Conservation (phyloP, 176 grass and related monocot genomes). For the Calamus simplicifolius region DNA sequence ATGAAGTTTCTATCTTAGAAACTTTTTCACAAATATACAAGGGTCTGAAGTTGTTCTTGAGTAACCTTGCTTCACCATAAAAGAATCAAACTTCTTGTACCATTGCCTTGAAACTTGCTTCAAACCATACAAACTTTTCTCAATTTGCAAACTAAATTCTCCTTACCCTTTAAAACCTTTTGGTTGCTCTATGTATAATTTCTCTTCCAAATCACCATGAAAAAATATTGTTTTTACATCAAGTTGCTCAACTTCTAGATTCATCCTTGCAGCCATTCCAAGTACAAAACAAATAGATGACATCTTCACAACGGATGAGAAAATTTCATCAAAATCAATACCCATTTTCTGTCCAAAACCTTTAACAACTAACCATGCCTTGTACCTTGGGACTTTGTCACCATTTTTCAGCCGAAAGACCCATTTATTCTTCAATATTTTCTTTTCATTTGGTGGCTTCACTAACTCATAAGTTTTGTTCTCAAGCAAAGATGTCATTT, state of each 20-base stretch:
- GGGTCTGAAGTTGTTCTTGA: no score
- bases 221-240: constrained; percentile 17
- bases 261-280: neutral
- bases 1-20: no score
- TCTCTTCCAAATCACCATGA: constrained; percentile 4
- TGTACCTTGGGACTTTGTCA: neutral
- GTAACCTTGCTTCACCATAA: no score
- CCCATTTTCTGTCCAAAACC: constrained; percentile 1
- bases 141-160: no score
- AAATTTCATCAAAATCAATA: constrained; percentile 15
- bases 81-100: no score
- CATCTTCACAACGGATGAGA: constrained; percentile 6
- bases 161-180: neutral
- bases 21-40: no score
- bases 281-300: constrained; percentile 9
- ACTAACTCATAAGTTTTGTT: constrained; percentile 1
- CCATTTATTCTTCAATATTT: neutral
- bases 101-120: no score
- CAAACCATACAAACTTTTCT: no score
- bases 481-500: neutral
- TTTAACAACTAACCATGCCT: neutral
- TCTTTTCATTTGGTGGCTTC: no score
- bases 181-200: constrained; percentile 1
- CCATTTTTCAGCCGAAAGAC: constrained; percentile 3
- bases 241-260: constrained; percentile 8